A percentile compares a stretch with the other conserved stretches of the same genome.
Evolutionary conservation across 2,329 filamentous ascomycete genomes (phyloP).

Genomic region (Graphilbum fragrans): DNA sequence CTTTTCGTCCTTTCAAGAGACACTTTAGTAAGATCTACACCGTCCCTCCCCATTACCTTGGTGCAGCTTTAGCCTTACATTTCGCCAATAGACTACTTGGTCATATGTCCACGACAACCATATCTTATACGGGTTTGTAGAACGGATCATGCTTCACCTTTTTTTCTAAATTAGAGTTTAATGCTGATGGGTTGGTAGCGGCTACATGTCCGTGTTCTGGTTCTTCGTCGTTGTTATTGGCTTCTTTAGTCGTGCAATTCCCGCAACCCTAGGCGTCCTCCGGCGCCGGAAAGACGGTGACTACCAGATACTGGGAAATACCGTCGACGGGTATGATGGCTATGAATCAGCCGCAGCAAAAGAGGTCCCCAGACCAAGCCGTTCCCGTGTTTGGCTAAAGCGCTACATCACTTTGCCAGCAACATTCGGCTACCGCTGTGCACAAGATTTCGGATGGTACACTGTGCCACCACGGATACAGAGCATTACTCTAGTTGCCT

Average conservation of each 20-base stretch:
- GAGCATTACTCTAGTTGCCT: constrained; percentile 7
- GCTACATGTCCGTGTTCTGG: constrained; percentile 23
- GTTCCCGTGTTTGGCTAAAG: constrained; percentile 5
- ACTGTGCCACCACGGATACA: constrained; percentile 12
- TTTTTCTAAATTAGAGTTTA: no score
- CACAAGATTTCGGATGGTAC: constrained; percentile 27
- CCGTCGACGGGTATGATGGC: neutral
- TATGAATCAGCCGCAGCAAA: neutral
- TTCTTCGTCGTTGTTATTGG: constrained; percentile 16
- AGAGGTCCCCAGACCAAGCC: neutral
- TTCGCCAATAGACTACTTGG: no score
- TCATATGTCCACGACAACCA: no score
- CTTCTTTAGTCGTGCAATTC: neutral
- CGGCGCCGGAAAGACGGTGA: neutral
- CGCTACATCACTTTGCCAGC: constrained; percentile 13
- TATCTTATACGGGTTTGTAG: no score
- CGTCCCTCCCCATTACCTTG: no score
- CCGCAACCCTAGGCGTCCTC: neutral
- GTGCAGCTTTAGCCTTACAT: no score
- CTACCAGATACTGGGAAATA: neutral
- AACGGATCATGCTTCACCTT: no score
- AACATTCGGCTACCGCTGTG: constrained; percentile 28
- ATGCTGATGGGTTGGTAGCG: no score
- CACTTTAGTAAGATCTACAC: constrained; percentile 19
- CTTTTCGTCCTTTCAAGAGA: constrained; percentile 23